These are phyloP conservation scores for Pharnaceum exiguum DNA, from an alignment of 148 eudicot species.

Conservation along the genomic window DNA sequence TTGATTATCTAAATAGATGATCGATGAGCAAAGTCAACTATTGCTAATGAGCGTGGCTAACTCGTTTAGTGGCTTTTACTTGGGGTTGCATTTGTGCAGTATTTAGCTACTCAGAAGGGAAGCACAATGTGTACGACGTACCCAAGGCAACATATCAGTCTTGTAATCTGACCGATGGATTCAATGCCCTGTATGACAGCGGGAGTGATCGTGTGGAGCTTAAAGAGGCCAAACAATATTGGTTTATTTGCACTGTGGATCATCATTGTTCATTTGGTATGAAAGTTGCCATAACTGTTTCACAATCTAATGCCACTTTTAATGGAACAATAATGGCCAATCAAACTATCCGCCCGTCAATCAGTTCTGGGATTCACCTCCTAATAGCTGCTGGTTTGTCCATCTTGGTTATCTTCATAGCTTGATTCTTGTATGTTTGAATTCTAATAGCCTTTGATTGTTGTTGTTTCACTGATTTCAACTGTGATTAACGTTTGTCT, in stretches of 20 bases:
- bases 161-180: conserved; percentile 35
- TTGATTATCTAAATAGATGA: background rate
- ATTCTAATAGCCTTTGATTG: background rate
- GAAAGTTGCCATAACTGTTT: conserved; percentile 29
- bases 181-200: conserved; percentile 25
- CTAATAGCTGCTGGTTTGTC: conserved; percentile 9
- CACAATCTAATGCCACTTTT: conserved; percentile 9
- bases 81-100: conserved; percentile 29
- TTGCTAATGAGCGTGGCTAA: background rate
- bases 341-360: no score
- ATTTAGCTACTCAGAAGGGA: conserved; percentile 25
- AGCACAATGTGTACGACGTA: conserved; percentile 44
- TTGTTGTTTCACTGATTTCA: background rate
- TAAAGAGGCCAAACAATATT: conserved; percentile 33
- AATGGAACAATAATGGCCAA: background rate
- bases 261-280: conserved; percentile 40
- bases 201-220: conserved; percentile 41
- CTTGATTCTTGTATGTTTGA: background rate
- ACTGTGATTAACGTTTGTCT: no score
- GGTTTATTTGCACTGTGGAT: conserved; percentile 38
- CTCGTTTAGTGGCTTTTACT: background rate
- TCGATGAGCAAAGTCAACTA: conserved; percentile 15
- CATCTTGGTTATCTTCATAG: conserved; percentile 2
- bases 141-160: conserved; percentile 27
- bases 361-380: conserved; percentile 2